These are phyloP conservation scores for Fonsecaea erecta DNA, from an alignment of 2,329 filamentous ascomycete species.

Conservation along the genomic window DNA sequence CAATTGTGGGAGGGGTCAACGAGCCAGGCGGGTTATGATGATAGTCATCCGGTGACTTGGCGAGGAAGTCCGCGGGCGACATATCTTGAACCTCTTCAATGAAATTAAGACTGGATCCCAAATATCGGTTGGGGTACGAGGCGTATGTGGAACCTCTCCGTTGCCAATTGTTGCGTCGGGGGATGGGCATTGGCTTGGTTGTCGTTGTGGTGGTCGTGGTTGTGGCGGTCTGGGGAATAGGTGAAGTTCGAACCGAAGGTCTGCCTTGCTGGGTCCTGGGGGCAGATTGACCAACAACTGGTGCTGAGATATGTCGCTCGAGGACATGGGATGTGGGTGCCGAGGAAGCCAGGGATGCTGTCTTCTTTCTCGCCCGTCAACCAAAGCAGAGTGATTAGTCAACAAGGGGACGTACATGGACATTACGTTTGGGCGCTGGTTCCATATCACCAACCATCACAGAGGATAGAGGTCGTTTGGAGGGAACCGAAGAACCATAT, in stretches of 20 bases:
- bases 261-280: conserved; percentile 17
- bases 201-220: conserved; percentile 38
- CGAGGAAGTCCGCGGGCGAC: conserved; percentile 50
- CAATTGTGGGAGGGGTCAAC: conserved; percentile 38
- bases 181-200: conserved; percentile 38
- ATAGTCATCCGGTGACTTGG: conserved; percentile 44
- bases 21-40: conserved; percentile 32
- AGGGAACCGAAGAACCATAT: conserved; percentile 29
- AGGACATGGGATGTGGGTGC: conserved; percentile 26
- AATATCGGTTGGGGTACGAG: conserved; percentile 47
- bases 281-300: conserved; percentile 17
- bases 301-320: conserved; percentile 37
- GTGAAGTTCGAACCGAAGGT: conserved; percentile 43
- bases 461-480: conserved; percentile 33
- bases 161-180: conserved; percentile 27
- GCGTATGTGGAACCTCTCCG: conserved; percentile 39
- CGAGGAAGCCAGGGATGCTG: conserved; percentile 24
- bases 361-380: conserved; percentile 34
- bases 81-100: conserved; percentile 49
- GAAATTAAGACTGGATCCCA: conserved; percentile 40
- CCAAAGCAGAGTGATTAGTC: conserved; percentile 29
- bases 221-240: neutral
- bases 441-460: conserved; percentile 43
- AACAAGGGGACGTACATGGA: conserved; percentile 36
- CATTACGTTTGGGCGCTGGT: conserved; percentile 48